Conservation (phyloP, 225 moss, liverwort and hornwort genomes). For the Thuidium tamariscinum region DNA sequence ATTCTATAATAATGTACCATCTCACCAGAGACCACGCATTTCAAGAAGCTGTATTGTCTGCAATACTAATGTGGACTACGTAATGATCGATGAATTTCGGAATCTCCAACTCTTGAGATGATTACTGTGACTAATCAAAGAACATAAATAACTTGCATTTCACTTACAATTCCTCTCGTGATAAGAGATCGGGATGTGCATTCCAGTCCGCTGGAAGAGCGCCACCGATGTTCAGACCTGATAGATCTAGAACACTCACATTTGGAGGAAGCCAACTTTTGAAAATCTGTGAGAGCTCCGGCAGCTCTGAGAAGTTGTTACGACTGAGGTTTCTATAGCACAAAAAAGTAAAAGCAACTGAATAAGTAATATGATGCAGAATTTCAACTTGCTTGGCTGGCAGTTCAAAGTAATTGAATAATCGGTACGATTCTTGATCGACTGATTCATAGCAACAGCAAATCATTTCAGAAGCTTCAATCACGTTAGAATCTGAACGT, state of each 20-base stretch:
- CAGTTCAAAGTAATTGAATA: not conserved
- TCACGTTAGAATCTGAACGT: not conserved
- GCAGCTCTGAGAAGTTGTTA: not conserved
- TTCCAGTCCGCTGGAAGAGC: slow-evolving; percentile 4
- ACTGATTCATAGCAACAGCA: not conserved
- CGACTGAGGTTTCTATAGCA: slow-evolving; percentile 16
- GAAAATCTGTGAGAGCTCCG: slow-evolving; percentile 4
- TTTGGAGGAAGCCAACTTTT: not conserved
- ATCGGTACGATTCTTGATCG: not conserved
- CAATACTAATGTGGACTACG: not conserved
- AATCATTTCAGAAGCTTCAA: not conserved
- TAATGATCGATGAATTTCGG: not conserved
- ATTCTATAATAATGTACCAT: no score
- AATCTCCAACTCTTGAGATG: not conserved
- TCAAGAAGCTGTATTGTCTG: not conserved
- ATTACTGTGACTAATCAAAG: not conserved
- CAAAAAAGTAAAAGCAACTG: not conserved
- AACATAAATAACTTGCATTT: not conserved
- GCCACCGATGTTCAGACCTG: slow-evolving; percentile 4
- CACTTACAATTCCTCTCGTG: not conserved
- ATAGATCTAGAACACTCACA: slow-evolving; percentile 9
- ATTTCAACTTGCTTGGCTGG: not conserved
- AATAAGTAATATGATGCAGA: not conserved
- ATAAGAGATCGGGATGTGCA: not conserved
- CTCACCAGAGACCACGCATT: not conserved